Evolutionary conservation across 1,284 basidiomycete genomes (phyloP), one percentile per base, ranked within the genome.

Genomic region (Trichosporon asahii): DNA sequence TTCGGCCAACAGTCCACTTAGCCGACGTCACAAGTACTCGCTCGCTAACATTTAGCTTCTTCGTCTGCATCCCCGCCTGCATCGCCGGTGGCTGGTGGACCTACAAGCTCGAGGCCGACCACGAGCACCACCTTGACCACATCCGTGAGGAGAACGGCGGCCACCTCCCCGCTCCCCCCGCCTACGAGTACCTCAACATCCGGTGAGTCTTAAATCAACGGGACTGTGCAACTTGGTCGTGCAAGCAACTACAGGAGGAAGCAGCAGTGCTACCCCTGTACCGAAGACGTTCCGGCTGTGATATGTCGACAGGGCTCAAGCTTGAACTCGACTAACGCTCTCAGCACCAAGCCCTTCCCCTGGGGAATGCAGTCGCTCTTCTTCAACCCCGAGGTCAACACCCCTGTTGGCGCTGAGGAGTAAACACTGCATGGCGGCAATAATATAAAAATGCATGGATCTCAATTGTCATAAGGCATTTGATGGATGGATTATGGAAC

Each of bases 161-260:
- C 68, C 74, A 78, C 57, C 70, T 76, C 44, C 78, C 79, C 70
- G 78, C 76, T 57, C 74, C 74, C 72, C 75, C 78, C 66, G 73
- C 76, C 23, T 83, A 82, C 78, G 77, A 78, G 29, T 83, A 82
- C 80, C 78, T 83, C 76, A 83, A 83, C 77, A 76, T 81, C 72
- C 76, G 80, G 77, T 78, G 69, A 72, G 78, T 75, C 3, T 12
- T 18, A 14, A 6, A 4, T 15, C 40, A n/a, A n/a, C 40, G 6
- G 18, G 40, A n/a, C 40, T n/a, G 7, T 18, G 18, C 44, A n/a
- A 46, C 44, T n/a, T 46, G 7, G 15, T 7, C 44, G 3, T 7
- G 18, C 44, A 5, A 4, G 6, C 21, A 14, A 14, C 44, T n/a
- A n/a, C n/a, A n/a, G n/a, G n/a, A n/a, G n/a, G n/a, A n/a, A n/a